Evolutionary conservation across 2,329 filamentous ascomycete species (phyloP).

Genomic region (Drechslerella stenobrocha): DNA sequence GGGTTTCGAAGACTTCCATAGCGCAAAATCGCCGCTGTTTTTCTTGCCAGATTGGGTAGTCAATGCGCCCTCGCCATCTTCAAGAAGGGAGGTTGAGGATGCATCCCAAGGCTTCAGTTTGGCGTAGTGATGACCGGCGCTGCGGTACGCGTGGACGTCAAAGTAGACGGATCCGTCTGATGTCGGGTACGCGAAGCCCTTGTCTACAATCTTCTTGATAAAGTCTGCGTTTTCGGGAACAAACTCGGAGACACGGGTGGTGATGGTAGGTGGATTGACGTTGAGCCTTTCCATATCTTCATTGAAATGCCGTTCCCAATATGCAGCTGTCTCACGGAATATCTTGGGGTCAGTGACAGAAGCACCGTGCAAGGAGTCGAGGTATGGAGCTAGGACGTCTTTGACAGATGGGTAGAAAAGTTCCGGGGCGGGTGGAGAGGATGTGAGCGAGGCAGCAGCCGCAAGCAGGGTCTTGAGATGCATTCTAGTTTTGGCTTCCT

Average conservation of each 20-base stretch:
- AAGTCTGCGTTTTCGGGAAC: constrained; percentile 83
- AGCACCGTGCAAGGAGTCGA: constrained; percentile 62
- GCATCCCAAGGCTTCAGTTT: constrained; percentile 81
- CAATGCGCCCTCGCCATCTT: constrained; percentile 86
- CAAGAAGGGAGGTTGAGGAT: constrained; percentile 78
- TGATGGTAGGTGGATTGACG: constrained; percentile 75
- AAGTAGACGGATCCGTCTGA: constrained; percentile 89
- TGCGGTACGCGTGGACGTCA: constrained; percentile 83
- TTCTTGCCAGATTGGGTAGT: constrained; percentile 62
- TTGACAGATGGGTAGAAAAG: constrained; percentile 64
- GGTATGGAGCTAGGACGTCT: constrained; percentile 76
- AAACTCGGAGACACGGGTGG: constrained; percentile 91
- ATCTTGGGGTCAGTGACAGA: constrained; percentile 66
- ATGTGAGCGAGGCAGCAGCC: constrained; percentile 60
- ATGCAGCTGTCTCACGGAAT: constrained; percentile 81
- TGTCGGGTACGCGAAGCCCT: constrained; percentile 78
- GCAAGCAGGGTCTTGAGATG: constrained; percentile 69
- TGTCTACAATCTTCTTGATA: constrained; percentile 77
- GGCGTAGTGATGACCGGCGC: constrained; percentile 80
- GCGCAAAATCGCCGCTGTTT: constrained; percentile 78
- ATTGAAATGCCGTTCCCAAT: constrained; percentile 84
- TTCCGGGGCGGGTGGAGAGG: constrained; percentile 43
- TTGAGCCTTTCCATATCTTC: constrained; percentile 86
- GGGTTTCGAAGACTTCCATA: constrained; percentile 91
- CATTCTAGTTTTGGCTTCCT: constrained; percentile 88